Evolutionary conservation across 2,329 filamentous ascomycete species (phyloP).

Genomic region (Aspergillus calidoustus): DNA sequence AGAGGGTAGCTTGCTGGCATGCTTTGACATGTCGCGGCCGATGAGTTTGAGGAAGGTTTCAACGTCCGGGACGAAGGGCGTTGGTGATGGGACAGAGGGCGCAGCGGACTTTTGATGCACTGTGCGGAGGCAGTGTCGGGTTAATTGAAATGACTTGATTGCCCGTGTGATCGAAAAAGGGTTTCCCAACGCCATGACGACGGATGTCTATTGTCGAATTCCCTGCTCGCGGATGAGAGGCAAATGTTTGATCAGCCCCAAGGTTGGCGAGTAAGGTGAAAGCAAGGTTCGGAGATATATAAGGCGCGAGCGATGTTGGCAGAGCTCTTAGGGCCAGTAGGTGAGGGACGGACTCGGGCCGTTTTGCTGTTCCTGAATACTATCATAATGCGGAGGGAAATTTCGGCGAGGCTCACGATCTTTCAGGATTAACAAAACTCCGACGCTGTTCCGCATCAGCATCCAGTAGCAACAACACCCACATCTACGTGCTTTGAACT

Average conservation of each 20-base stretch:
- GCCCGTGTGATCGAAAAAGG: slow-evolving; percentile 35
- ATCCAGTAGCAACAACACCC: too few species aligned
- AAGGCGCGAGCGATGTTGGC: not conserved
- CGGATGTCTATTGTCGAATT: not conserved
- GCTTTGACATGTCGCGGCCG: slow-evolving; percentile 80
- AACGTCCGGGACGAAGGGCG: slow-evolving; percentile 83
- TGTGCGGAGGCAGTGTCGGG: slow-evolving; percentile 42
- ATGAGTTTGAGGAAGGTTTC: slow-evolving; percentile 87
- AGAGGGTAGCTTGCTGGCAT: slow-evolving; percentile 82
- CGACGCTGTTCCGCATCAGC: slow-evolving; percentile 18
- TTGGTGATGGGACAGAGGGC: slow-evolving; percentile 68
- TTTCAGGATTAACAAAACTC: slow-evolving; percentile 39
- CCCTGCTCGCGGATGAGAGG: not conserved
- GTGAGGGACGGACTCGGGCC: not conserved
- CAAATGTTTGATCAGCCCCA: too few species aligned
- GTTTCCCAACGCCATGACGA: slow-evolving; percentile 38
- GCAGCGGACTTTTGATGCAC: slow-evolving; percentile 47
- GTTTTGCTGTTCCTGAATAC: not conserved
- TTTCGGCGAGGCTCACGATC: slow-evolving; percentile 29
- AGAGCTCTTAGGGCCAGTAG: too few species aligned
- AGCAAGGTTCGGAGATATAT: not conserved
- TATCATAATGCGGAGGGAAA: slow-evolving; percentile 27
- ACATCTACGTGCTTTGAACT: too few species aligned
- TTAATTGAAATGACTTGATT: slow-evolving; percentile 29
- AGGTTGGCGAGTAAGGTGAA: too few species aligned